Evolutionary conservation across 768 basidiomycete species (phyloP).

Genomic region (Russula vinacea): DNA sequence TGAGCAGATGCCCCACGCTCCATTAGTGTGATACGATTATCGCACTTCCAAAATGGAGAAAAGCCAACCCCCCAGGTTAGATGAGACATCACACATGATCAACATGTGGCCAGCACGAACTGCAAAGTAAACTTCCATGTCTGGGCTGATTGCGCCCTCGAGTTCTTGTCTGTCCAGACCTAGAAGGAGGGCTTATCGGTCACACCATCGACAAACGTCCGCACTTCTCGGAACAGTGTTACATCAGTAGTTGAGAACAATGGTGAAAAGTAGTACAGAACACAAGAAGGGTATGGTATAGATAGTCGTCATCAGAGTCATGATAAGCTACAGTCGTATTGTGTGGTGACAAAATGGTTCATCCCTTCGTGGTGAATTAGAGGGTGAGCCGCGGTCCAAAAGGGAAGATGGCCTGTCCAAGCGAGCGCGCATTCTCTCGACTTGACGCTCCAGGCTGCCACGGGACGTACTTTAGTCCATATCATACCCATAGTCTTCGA

Average conservation of each 20-base stretch:
- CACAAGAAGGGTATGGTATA: slow-evolving; percentile 10
- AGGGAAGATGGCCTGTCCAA: slow-evolving; percentile 54
- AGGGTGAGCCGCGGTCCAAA: slow-evolving; percentile 35
- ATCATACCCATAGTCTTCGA: background rate
- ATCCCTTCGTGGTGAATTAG: slow-evolving; percentile 39
- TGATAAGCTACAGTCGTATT: slow-evolving; percentile 2
- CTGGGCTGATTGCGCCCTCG: background rate
- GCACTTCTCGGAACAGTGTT: background rate
- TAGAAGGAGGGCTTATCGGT: background rate
- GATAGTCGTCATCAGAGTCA: slow-evolving; percentile 7
- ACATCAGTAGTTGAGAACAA: slow-evolving; percentile 7
- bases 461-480: background rate
- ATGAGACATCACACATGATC: background rate
- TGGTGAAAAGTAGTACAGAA: slow-evolving; percentile 7
- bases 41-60: background rate
- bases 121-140: background rate
- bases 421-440: slow-evolving; percentile 65
- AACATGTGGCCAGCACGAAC: background rate
- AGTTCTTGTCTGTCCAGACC: background rate
- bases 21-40: background rate
- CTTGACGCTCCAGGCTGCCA: slow-evolving; percentile 50
- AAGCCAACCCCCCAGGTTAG: background rate
- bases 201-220: background rate
- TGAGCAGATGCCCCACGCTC: background rate
- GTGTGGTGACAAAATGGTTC: background rate